Conservation (phyloP, 257 asterid genomes). For the Misopates orontium region DNA sequence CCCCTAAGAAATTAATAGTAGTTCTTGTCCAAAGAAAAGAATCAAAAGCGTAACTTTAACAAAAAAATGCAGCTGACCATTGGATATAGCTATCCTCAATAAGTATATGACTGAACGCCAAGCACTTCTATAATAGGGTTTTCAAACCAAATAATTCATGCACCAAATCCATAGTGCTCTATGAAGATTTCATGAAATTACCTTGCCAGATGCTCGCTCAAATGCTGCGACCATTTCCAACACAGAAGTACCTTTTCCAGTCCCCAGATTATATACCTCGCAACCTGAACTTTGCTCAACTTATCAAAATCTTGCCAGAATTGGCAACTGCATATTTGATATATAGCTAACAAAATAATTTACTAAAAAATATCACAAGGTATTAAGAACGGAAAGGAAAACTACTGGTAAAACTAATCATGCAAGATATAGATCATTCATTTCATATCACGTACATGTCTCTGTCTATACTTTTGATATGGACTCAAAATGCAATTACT, state of each 20-base stretch:
- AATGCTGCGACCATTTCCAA: slow-evolving; percentile 97
- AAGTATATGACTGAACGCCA: background rate
- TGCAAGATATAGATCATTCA: background rate
- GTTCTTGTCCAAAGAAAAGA: no score
- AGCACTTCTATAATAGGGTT: background rate
- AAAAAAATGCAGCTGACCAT: background rate
- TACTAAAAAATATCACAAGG: no score
- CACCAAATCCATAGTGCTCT: background rate
- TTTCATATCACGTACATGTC: background rate
- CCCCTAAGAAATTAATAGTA: no score
- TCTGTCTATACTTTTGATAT: no score
- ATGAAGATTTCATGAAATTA: slow-evolving; percentile 30
- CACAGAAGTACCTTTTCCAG: slow-evolving; percentile 98
- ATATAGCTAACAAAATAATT: slow-evolving; percentile 1
- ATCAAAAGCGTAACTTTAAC: no score
- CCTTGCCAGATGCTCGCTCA: slow-evolving; percentile 99
- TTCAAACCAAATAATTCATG: background rate
- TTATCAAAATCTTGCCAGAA: slow-evolving; percentile 4
- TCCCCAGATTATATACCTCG: slow-evolving; percentile 96
- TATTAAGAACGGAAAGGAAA: background rate
- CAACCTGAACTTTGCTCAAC: slow-evolving; percentile 57
- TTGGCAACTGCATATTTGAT: background rate
- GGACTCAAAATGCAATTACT: no score
- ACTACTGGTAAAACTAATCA: background rate
- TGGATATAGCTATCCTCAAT: background rate